Evolutionary conservation across 345 rosid genomes (phyloP).

Genomic region (Syzygium oleosum): DNA sequence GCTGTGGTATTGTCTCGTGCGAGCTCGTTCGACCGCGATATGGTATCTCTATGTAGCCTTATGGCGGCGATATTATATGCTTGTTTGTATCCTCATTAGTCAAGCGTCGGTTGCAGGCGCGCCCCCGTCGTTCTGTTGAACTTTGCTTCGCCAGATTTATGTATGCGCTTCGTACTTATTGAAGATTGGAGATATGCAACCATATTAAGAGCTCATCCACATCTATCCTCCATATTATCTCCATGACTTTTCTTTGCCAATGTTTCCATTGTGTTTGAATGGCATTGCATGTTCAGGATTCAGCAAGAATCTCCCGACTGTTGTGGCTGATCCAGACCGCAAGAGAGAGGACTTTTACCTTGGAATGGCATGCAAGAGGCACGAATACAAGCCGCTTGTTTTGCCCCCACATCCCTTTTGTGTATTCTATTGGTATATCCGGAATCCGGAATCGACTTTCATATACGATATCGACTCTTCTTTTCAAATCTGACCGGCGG

Average conservation of each 20-base stretch:
- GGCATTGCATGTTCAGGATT: background rate
- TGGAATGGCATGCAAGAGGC: background rate
- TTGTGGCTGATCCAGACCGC: background rate
- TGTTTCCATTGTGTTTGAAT: background rate
- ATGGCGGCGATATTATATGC: background rate
- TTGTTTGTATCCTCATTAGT: background rate
- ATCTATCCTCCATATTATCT: background rate
- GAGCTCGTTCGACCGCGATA: background rate
- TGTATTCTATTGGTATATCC: background rate
- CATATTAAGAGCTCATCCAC: background rate
- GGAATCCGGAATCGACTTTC: background rate
- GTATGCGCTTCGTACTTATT: background rate
- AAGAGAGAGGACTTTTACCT: background rate
- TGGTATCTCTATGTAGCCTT: background rate
- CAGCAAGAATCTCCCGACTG: background rate
- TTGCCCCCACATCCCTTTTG: background rate
- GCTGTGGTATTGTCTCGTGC: background rate
- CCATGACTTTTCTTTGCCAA: background rate
- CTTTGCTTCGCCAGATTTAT: background rate
- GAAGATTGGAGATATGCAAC: background rate
- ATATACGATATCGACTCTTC: background rate
- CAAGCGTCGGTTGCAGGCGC: background rate
- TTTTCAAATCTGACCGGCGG: too few species aligned
- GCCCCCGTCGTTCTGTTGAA: background rate
- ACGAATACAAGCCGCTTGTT: background rate